Conservation (phyloP, 1,284 basidiomycete species). For the Limonomyces culmigenus region DNA sequence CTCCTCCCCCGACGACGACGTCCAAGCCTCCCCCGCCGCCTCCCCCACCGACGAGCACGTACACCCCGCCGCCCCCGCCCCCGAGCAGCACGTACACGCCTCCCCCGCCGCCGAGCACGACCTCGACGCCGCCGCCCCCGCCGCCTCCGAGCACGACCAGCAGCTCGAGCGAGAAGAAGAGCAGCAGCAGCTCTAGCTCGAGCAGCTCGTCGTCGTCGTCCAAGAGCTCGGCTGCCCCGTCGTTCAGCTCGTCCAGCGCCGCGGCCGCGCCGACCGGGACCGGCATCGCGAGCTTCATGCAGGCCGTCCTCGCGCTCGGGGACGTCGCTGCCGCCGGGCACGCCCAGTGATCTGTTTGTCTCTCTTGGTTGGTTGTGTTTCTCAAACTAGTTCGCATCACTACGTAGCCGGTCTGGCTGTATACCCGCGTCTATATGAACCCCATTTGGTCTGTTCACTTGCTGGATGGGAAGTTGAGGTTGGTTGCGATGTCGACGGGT, state of each 20-base stretch:
- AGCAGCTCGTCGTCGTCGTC: background rate
- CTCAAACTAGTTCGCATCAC: too few relatives aligned
- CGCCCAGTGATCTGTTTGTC: too few relatives aligned
- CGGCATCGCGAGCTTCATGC: constrained; percentile 17
- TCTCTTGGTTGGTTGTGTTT: too few relatives aligned
- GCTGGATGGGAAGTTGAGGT: too few relatives aligned
- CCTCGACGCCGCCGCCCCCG: constrained; percentile 5
- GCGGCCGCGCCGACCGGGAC: constrained; percentile 6
- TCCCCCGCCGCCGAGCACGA: constrained; percentile 8
- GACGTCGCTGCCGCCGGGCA: constrained; percentile 15
- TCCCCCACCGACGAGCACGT: constrained; percentile 11
- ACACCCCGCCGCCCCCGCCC: constrained; percentile 11
- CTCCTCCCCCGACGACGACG: constrained; percentile 7
- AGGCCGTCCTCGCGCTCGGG: constrained; percentile 21
- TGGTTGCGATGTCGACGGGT: too few relatives aligned
- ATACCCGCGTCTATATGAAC: too few relatives aligned
- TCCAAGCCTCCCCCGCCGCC: constrained; percentile 10
- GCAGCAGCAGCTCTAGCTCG: constrained; percentile 9
- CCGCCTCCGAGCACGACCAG: constrained; percentile 4
- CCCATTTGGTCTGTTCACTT: too few relatives aligned
- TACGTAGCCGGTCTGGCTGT: too few relatives aligned
- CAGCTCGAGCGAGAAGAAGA: constrained; percentile 5
- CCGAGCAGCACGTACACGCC: constrained; percentile 10
- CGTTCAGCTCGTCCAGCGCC: background rate
- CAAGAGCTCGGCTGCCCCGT: background rate